phyloP scores from a whole-genome alignment of 2,329 filamentous ascomycete genomes.

The Colletotrichum australisinense region DNA sequence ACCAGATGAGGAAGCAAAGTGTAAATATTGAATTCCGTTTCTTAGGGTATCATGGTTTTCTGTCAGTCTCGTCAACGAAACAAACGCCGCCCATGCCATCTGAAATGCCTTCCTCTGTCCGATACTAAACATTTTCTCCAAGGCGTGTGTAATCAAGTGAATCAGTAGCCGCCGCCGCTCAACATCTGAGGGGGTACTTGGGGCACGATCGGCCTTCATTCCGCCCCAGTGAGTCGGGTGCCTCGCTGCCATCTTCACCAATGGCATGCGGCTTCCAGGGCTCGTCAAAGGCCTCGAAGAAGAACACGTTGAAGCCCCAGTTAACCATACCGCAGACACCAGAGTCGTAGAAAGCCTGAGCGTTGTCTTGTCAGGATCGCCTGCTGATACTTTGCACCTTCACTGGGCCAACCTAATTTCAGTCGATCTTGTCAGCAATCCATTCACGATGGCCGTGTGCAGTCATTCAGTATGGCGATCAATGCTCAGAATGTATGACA shows the following conservation, averaged over 20 bases:
- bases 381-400: conserved; percentile 69
- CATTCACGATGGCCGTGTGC: background rate
- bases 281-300: conserved; percentile 81
- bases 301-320: conserved; percentile 77
- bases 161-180: background rate
- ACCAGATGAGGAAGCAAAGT: conserved; percentile 16
- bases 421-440: conserved; percentile 1
- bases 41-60: background rate
- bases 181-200: conserved; percentile 59
- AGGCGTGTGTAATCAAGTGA: background rate
- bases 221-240: conserved; percentile 77
- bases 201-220: conserved; percentile 68
- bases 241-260: conserved; percentile 71
- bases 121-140: background rate
- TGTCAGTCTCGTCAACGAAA: conserved; percentile 7
- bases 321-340: conserved; percentile 72
- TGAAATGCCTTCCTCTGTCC: background rate
- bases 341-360: conserved; percentile 68
- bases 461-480: background rate
- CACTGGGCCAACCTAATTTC: conserved; percentile 66
- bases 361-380: conserved; percentile 71
- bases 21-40: conserved; percentile 11
- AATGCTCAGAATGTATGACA: background rate
- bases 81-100: conserved; percentile 21
- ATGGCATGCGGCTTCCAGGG: conserved; percentile 74